Base-by-base conservation (phyloP, 75 land plant species). In the Sequoiadendron giganteum region DNA sequence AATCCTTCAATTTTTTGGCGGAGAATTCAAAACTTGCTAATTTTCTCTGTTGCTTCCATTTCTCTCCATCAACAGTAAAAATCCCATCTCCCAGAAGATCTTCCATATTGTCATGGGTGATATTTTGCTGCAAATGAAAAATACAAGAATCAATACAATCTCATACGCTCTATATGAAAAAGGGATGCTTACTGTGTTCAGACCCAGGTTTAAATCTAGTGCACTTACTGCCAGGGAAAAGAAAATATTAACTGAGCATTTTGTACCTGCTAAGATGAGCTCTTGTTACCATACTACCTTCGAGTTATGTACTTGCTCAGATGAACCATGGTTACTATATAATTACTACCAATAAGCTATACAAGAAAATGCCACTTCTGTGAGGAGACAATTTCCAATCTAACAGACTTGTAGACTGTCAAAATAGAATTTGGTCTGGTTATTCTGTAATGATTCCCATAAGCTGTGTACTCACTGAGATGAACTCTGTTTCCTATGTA, bases 21-120 rank as follows among this genome's bases (percentile, higher is more conserved):
- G 92, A 87, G 76, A 91, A 91, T 73, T 85, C 89, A 86, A 81
- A 88, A 87, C 92, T 91, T 10, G 89, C 92, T n/a, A 83, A 16
- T 70, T 90, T 91, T 58, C 89, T 55, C 86, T 91, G 92, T 15
- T 86, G 90, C 25, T 84, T 42, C 92, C 92, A 91, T 49, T 75
- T 83, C 76, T 85, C 89, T 18, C 92, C 92, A 88, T 91, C 92
- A 42, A 89, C 88, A 18, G 72, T 86, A 21, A 92, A 93, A 28
- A 93, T 93, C 16, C 94, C 93, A 56, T 92, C 84, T 0, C 93
- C 94, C 15, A 93, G 85, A 15, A 93, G 88, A 47, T 92, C 93
- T 36, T 45, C 78, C 65, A 90, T 15, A 21, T 70, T 81, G 0
- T 88, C 88, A 81, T 86, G 85, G 72, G 28, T 83, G 61, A 54